Evolutionary conservation across 352 stramenopile genomes (phyloP).

Genomic region (Pythium diclinum): DNA sequence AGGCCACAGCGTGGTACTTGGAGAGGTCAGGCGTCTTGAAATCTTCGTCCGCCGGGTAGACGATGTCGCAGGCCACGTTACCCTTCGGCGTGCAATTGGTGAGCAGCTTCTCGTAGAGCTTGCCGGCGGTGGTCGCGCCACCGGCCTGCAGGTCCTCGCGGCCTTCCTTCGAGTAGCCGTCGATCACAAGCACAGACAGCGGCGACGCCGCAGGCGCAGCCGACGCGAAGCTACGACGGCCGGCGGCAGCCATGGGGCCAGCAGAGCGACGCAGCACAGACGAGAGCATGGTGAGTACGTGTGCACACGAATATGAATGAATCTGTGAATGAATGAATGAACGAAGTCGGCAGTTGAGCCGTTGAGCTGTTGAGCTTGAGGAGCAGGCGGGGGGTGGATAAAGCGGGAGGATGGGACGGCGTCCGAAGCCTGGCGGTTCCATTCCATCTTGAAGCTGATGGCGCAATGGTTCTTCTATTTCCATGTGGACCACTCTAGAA

Average conservation of each 20-base stretch:
- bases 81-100: slow-evolving; percentile 55
- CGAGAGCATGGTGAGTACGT: slow-evolving; percentile 6
- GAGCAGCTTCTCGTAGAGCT: slow-evolving; percentile 64
- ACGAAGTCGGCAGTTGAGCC: not conserved
- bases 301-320: not conserved
- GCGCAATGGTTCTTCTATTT: not conserved
- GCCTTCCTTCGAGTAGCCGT: slow-evolving; percentile 72
- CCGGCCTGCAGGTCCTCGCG: slow-evolving; percentile 61
- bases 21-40: slow-evolving; percentile 57
- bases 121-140: slow-evolving; percentile 62
- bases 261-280: slow-evolving; percentile 9
- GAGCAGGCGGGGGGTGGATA: not conserved
- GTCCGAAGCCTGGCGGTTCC: not conserved
- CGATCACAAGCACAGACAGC: slow-evolving; percentile 69
- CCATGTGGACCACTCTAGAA: slow-evolving; percentile 18
- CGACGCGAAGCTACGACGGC: slow-evolving; percentile 13
- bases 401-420: slow-evolving; percentile 6
- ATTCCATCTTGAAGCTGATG: slow-evolving; percentile 22
- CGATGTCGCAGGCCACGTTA: slow-evolving; percentile 50
- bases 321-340: slow-evolving; percentile 6
- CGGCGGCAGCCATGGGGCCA: not conserved
- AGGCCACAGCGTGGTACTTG: slow-evolving; percentile 77
- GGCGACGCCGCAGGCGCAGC: slow-evolving; percentile 20
- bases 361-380: not conserved
- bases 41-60: slow-evolving; percentile 64